Conservation (phyloP, 306 rosid species). For the Castanea mollissima region DNA sequence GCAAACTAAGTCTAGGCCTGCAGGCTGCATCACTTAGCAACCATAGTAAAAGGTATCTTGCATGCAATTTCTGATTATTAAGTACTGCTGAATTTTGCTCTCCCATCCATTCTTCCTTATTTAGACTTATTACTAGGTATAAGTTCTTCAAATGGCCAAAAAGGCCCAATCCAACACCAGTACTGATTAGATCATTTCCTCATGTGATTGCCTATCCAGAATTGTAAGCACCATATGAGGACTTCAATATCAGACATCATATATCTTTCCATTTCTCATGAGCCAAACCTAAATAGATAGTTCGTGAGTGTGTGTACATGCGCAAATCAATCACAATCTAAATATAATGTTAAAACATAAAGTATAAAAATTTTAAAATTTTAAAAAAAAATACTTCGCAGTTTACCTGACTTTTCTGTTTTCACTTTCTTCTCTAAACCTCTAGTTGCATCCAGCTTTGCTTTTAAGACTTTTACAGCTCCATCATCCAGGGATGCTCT, state of each 20-base stretch:
- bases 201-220: too few species aligned
- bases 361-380: background rate
- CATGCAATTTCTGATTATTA: too few species aligned
- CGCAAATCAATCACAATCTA: background rate
- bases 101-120: too few species aligned
- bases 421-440: constrained; percentile 59
- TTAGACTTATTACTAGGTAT: too few species aligned
- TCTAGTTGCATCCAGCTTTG: constrained; percentile 68
- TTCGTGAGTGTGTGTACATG: background rate
- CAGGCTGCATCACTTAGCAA: background rate
- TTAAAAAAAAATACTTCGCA: background rate
- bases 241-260: background rate
- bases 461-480: constrained; percentile 63
- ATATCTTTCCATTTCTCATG: background rate
- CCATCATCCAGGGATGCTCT: constrained; percentile 70
- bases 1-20: background rate
- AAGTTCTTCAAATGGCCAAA: too few species aligned
- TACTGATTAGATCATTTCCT: too few species aligned
- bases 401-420: constrained; percentile 64
- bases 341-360: background rate
- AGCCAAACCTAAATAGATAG: background rate
- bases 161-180: too few species aligned
- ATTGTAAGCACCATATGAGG: too few species aligned
- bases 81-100: too few species aligned
- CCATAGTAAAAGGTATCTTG: background rate